Evolutionary conservation across 2,329 filamentous ascomycete genomes (phyloP).

Genomic region (Periconia digitata): DNA sequence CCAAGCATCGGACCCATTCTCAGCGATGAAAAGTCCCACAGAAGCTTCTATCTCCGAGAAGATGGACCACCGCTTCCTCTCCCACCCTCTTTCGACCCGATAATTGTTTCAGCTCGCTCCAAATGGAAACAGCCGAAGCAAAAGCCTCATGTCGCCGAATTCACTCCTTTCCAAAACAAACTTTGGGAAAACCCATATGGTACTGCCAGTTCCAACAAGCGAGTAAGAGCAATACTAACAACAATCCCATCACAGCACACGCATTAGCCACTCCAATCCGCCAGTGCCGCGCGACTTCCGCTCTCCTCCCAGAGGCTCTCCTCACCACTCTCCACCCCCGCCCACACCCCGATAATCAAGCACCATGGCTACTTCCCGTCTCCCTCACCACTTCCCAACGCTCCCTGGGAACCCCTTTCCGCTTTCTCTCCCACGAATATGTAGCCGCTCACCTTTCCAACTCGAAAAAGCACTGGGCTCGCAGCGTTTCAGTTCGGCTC

Average conservation of each 20-base stretch:
- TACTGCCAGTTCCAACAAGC: slow-evolving; percentile 34
- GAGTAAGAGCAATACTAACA: neutral
- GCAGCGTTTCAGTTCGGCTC: slow-evolving; percentile 25
- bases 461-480: slow-evolving; percentile 23
- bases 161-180: slow-evolving; percentile 58
- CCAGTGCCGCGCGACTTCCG: slow-evolving; percentile 53
- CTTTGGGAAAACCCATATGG: slow-evolving; percentile 67
- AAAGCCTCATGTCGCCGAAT: slow-evolving; percentile 43
- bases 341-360: slow-evolving; percentile 55
- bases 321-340: slow-evolving; percentile 63
- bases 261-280: slow-evolving; percentile 65
- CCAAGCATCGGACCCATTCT: slow-evolving; percentile 29
- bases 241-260: slow-evolving; percentile 50
- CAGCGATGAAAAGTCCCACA: slow-evolving; percentile 32
- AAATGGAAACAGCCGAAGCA: slow-evolving; percentile 45
- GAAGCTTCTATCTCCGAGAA: slow-evolving; percentile 36
- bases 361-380: slow-evolving; percentile 60
- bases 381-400: slow-evolving; percentile 24
- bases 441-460: slow-evolving; percentile 20
- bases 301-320: slow-evolving; percentile 61
- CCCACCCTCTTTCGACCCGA: slow-evolving; percentile 52
- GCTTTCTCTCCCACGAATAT: slow-evolving; percentile 20
- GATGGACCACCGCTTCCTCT: slow-evolving; percentile 46
- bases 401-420: slow-evolving; percentile 26
- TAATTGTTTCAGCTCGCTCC: slow-evolving; percentile 38